These are phyloP conservation scores for Phallus indusiatus DNA, from an alignment of 768 basidiomycete species.

Conservation along the genomic window DNA sequence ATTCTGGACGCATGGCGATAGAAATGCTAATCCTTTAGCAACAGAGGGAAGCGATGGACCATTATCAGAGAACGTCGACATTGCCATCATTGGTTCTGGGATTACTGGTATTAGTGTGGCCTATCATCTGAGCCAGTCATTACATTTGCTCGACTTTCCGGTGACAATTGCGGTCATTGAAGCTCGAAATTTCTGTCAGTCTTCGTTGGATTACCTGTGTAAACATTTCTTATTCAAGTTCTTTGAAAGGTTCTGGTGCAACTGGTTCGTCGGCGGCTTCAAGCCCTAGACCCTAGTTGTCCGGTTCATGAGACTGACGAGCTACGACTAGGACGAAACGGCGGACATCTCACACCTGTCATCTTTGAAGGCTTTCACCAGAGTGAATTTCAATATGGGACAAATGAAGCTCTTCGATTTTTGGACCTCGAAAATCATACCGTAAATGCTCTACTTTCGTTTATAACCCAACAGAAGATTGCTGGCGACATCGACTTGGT, in stretches of 20 bases:
- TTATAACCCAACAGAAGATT: slow-evolving; percentile 38
- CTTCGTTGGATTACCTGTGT: slow-evolving; percentile 9
- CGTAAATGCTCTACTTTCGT: slow-evolving; percentile 32
- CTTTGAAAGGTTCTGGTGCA: slow-evolving; percentile 53
- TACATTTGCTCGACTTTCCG: slow-evolving; percentile 13
- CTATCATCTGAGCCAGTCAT: slow-evolving; percentile 50
- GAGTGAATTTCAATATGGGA: slow-evolving; percentile 32
- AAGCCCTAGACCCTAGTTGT: background rate
- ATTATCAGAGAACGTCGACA: slow-evolving; percentile 52
- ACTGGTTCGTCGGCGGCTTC: slow-evolving; percentile 41
- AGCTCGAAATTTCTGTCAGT: slow-evolving; percentile 79
- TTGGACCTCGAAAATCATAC: slow-evolving; percentile 53
- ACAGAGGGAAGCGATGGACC: slow-evolving; percentile 52
- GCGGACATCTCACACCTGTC: slow-evolving; percentile 59
- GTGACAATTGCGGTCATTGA: slow-evolving; percentile 61
- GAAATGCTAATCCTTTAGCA: slow-evolving; percentile 57
- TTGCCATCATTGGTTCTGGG: slow-evolving; percentile 74
- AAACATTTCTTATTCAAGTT: slow-evolving; percentile 13
- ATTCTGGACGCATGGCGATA: slow-evolving; percentile 55
- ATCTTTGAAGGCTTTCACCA: slow-evolving; percentile 37
- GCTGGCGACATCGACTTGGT: slow-evolving; percentile 51
- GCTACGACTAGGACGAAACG: slow-evolving; percentile 54
- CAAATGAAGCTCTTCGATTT: slow-evolving; percentile 44
- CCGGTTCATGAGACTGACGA: background rate
- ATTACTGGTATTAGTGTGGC: slow-evolving; percentile 70